A percentile compares a stretch with the other conserved stretches of the same genome.
These are phyloP conservation scores for Taiozyma sp. DNA, from an alignment of 1,139 yeast genomes.

Conservation along the genomic window DNA sequence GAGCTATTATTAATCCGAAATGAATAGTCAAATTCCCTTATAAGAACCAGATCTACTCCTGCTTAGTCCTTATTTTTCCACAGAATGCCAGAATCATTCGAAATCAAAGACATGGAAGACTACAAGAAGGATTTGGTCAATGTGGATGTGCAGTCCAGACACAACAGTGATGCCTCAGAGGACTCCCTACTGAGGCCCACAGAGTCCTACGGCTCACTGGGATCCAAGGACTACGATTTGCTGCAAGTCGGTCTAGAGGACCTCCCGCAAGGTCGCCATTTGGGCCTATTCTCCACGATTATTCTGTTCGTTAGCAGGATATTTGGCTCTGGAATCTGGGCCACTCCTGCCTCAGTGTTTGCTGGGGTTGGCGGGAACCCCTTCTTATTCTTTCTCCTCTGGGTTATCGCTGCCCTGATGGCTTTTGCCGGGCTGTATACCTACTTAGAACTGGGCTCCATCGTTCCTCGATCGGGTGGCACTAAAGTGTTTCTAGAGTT, in stretches of 20 bases:
- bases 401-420: slow-evolving; percentile 55
- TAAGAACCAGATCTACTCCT: not conserved
- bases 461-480: slow-evolving; percentile 72
- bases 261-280: slow-evolving; percentile 69
- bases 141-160: slow-evolving; percentile 2
- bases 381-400: slow-evolving; percentile 48
- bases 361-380: slow-evolving; percentile 66
- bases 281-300: slow-evolving; percentile 62
- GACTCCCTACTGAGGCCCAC: not conserved
- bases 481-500: slow-evolving; percentile 64
- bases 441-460: slow-evolving; percentile 62
- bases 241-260: slow-evolving; percentile 32
- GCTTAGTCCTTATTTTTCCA: not conserved
- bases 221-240: not conserved
- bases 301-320: slow-evolving; percentile 61
- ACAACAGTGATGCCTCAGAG: slow-evolving; percentile 5
- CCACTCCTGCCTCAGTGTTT: slow-evolving; percentile 62
- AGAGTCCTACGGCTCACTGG: slow-evolving; percentile 1
- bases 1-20: not conserved
- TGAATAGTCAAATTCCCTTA: not conserved
- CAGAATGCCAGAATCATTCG: not conserved
- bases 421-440: slow-evolving; percentile 64
- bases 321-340: slow-evolving; percentile 74
- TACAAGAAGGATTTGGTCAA: not conserved
- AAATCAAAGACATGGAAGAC: not conserved